A percentile compares a stretch with the other conserved stretches of the same genome.
Conservation (phyloP, 192 early-diverging fungal species). For the Backusella liffmaniae region DNA sequence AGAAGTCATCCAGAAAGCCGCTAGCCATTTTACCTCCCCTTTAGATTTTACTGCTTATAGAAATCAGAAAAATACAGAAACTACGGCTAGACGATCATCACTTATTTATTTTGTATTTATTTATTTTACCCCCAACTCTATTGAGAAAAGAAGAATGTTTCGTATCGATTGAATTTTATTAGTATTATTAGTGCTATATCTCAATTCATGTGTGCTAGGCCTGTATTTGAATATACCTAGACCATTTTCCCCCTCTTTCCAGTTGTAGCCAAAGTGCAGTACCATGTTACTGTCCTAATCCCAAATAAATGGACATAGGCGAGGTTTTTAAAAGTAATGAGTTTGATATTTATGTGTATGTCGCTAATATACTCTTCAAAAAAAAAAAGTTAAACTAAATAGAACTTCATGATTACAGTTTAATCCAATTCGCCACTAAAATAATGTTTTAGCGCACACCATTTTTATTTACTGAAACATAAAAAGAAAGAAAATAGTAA, state of each 20-base stretch:
- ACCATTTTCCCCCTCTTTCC: neutral
- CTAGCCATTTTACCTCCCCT: neutral
- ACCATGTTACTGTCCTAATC: neutral
- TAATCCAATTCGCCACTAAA: too few species aligned
- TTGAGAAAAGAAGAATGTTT: neutral
- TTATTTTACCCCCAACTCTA: neutral
- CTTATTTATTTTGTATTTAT: neutral
- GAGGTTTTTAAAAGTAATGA: neutral
- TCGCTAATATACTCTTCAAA: neutral
- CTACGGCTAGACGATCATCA: neutral
- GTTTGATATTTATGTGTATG: neutral
- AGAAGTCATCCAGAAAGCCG: neutral
- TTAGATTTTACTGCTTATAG: neutral
- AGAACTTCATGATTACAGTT: neutral
- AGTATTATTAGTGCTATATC: neutral
- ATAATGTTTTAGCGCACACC: too few species aligned
- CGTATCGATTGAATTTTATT: neutral
- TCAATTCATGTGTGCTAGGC: neutral
- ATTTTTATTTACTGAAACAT: slow-evolving; percentile 2
- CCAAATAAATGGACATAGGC: neutral
- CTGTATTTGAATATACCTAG: neutral
- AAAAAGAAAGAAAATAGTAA: neutral
- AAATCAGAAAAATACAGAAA: neutral
- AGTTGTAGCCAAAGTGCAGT: neutral
- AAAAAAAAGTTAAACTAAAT: neutral